Conservation (phyloP, 495 filamentous ascomycete species). For the Aspergillus leporis region DNA sequence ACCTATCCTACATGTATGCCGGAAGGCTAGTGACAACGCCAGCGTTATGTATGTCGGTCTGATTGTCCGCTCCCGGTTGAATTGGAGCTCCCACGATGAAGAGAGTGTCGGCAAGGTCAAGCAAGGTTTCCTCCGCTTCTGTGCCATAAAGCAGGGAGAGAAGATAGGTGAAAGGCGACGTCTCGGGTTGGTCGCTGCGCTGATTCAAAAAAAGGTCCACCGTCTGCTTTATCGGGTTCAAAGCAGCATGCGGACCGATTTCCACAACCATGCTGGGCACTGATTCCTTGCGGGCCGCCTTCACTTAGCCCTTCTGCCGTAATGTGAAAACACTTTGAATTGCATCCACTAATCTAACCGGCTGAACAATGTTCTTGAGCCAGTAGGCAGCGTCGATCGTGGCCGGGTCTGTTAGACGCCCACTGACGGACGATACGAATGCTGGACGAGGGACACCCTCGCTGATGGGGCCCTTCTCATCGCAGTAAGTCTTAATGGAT, state of each 20-base stretch:
- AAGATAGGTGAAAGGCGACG: not conserved
- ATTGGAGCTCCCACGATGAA: not conserved
- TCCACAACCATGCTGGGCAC: slow-evolving; percentile 37
- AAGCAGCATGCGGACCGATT: slow-evolving; percentile 45
- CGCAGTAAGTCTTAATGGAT: slow-evolving; percentile 19
- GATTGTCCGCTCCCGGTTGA: not conserved
- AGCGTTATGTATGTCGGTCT: not conserved
- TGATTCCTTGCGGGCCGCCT: not conserved
- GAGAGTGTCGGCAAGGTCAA: not conserved
- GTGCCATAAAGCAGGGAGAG: not conserved
- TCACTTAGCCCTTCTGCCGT: slow-evolving; percentile 1
- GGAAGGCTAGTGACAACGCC: not conserved
- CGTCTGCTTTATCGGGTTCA: slow-evolving; percentile 32
- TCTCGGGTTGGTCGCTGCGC: not conserved
- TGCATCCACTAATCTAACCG: slow-evolving; percentile 34
- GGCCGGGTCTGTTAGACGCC: not conserved
- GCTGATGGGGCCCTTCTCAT: not conserved
- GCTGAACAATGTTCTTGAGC: slow-evolving; percentile 21
- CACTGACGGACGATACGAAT: slow-evolving; percentile 11
- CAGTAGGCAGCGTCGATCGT: slow-evolving; percentile 15
- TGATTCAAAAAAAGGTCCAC: not conserved
- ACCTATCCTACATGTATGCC: not conserved
- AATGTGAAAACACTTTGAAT: slow-evolving; percentile 8
- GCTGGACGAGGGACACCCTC: not conserved
- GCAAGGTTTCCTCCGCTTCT: not conserved